phyloP scores from a whole-genome alignment of 139 green algal species.

The Volvox africanus region DNA sequence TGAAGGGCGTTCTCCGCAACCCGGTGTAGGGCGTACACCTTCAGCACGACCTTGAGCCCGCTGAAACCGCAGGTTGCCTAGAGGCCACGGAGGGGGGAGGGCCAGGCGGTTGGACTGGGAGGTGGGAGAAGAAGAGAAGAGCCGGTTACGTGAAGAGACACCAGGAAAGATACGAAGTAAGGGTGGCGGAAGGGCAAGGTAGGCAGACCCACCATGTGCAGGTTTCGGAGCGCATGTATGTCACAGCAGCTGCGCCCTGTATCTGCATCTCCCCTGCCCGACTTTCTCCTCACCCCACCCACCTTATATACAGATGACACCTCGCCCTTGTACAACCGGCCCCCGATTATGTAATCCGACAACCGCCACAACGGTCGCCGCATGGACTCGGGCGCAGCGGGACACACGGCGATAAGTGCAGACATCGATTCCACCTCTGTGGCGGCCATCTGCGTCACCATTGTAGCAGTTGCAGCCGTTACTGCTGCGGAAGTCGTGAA shows the following conservation, averaged over 20 bases:
- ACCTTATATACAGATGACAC: slow-evolving; percentile 42
- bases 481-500: too few species aligned
- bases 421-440: background rate
- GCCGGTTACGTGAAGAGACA: background rate
- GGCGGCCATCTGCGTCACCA: background rate
- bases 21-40: slow-evolving; percentile 14
- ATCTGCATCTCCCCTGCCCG: too few species aligned
- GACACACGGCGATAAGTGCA: background rate
- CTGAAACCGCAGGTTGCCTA: slow-evolving; percentile 9
- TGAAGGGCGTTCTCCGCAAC: slow-evolving; percentile 10
- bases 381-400: background rate
- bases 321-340: slow-evolving; percentile 6
- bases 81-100: background rate
- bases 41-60: slow-evolving; percentile 15
- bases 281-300: background rate
- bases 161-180: background rate
- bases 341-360: background rate
- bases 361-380: slow-evolving; percentile 27
- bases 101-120: background rate
- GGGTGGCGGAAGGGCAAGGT: too few species aligned
- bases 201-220: too few species aligned
- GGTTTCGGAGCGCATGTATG: too few species aligned
- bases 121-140: background rate
- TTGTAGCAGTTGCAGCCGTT: background rate
- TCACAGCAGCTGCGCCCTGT: too few species aligned